Conservation (phyloP, 305 asterid genomes). For the Rubia peregrina region DNA sequence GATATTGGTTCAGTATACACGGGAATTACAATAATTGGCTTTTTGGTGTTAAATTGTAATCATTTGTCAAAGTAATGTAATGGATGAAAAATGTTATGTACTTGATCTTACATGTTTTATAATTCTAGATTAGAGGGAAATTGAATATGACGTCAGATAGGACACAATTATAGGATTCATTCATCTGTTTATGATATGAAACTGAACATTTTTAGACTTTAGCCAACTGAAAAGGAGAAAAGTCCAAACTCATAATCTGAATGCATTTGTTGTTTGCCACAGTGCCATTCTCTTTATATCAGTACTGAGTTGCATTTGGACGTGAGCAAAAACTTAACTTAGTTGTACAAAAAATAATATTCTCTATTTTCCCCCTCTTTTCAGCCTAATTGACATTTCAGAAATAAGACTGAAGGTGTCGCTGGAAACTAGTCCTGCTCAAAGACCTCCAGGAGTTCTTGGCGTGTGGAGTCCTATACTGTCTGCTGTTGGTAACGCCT, state of each 20-base stretch:
- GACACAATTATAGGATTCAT: too few relatives aligned
- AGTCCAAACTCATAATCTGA: not conserved
- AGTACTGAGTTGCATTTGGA: not conserved
- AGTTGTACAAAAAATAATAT: not conserved
- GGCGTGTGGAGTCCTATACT: conserved; percentile 98
- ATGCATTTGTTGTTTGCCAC: not conserved
- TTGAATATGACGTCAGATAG: too few relatives aligned
- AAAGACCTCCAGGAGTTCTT: conserved; percentile 86
- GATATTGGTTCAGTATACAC: not conserved
- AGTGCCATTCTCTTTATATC: not conserved
- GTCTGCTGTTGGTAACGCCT: conserved; percentile 95
- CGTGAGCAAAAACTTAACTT: too few relatives aligned
- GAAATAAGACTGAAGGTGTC: conserved; percentile 82
- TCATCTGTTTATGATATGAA: not conserved
- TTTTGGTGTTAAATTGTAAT: not conserved
- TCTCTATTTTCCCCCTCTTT: conserved; percentile 12
- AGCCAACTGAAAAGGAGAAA: not conserved
- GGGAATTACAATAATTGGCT: not conserved
- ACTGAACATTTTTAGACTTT: not conserved
- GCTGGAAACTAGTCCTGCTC: conserved; percentile 87
- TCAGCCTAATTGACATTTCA: conserved; percentile 92
- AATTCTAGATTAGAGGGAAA: too few relatives aligned
- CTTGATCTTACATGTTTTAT: too few relatives aligned
- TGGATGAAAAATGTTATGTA: too few relatives aligned
- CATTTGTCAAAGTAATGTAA: not conserved